Evolutionary conservation across 805 yeast species (phyloP).

Genomic region (Kodamaea fukazawae): DNA sequence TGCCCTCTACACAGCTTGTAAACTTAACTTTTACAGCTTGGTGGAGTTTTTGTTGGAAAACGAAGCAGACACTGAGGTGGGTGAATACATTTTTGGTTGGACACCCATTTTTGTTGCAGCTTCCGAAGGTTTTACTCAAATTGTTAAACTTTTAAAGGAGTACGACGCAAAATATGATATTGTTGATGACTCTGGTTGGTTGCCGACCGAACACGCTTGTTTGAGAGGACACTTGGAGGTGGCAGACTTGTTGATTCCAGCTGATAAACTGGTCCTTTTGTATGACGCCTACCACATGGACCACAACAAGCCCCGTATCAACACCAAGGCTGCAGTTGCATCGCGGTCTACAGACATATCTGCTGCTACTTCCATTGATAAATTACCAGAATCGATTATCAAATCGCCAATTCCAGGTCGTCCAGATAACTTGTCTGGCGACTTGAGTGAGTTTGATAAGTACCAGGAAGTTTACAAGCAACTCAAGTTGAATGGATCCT

Average conservation of each 20-base stretch:
- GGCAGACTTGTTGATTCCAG: conserved; percentile 59
- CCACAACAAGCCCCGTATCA: conserved; percentile 27
- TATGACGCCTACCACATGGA: conserved; percentile 38
- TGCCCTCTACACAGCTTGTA: conserved; percentile 77
- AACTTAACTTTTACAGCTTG: conserved; percentile 52
- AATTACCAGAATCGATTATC: conserved; percentile 27
- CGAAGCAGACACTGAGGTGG: conserved; percentile 72
- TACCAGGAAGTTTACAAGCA: conserved; percentile 37
- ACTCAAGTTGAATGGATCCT: conserved; percentile 27
- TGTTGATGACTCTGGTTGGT: conserved; percentile 88
- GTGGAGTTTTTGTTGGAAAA: conserved; percentile 53
- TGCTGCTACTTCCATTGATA: conserved; percentile 30
- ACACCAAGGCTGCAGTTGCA: conserved; percentile 8
- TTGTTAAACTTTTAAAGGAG: conserved; percentile 54
- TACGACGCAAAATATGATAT: conserved; percentile 53
- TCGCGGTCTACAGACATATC: conserved; percentile 8
- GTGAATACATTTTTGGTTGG: conserved; percentile 85
- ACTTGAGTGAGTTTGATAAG: conserved; percentile 20
- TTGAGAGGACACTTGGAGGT: conserved; percentile 80
- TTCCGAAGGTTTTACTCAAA: conserved; percentile 67
- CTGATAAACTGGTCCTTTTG: conserved; percentile 30
- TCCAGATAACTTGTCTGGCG: background rate
- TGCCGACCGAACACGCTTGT: conserved; percentile 95
- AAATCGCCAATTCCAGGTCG: conserved; percentile 2
- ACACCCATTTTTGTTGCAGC: conserved; percentile 90